These are phyloP conservation scores for Trichothecium sympodiale DNA, from an alignment of 2,329 filamentous ascomycete species.

Conservation along the genomic window DNA sequence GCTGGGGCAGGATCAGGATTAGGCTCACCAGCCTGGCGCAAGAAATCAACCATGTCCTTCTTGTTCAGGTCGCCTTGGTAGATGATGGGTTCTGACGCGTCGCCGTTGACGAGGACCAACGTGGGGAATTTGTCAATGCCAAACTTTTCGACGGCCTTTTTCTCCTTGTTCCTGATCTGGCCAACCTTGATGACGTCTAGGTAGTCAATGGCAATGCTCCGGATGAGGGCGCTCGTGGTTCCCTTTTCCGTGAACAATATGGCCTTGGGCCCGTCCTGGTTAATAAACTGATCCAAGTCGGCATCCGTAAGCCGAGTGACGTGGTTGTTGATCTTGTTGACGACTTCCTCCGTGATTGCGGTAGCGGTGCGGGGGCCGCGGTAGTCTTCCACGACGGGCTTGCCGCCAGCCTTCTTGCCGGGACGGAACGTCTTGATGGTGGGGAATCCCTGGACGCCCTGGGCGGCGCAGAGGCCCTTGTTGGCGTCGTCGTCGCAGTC, in stretches of 20 bases:
- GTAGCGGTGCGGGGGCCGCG: conserved; percentile 74
- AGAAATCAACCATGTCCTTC: conserved; percentile 67
- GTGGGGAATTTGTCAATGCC: conserved; percentile 69
- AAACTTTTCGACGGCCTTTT: conserved; percentile 59
- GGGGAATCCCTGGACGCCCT: conserved; percentile 90
- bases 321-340: conserved; percentile 83
- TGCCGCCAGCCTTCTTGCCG: conserved; percentile 62
- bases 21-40: conserved; percentile 66
- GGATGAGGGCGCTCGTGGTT: conserved; percentile 70
- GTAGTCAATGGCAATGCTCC: conserved; percentile 84
- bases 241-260: conserved; percentile 93
- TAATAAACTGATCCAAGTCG: conserved; percentile 65
- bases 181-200: conserved; percentile 67
- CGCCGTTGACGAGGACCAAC: conserved; percentile 60
- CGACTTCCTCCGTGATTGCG: conserved; percentile 75
- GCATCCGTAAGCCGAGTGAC: conserved; percentile 74
- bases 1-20: conserved; percentile 59
- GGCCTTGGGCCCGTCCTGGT: conserved; percentile 65
- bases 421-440: conserved; percentile 90
- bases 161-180: conserved; percentile 76
- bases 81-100: conserved; percentile 53
- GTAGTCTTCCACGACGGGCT: conserved; percentile 83
- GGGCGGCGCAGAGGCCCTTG: conserved; percentile 72
- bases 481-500: conserved; percentile 92
- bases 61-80: conserved; percentile 84